Evolutionary conservation across 2,329 filamentous ascomycete species (phyloP), one percentile per base, ranked within the genome.

Genomic region (Aureobasidium namibiae): DNA sequence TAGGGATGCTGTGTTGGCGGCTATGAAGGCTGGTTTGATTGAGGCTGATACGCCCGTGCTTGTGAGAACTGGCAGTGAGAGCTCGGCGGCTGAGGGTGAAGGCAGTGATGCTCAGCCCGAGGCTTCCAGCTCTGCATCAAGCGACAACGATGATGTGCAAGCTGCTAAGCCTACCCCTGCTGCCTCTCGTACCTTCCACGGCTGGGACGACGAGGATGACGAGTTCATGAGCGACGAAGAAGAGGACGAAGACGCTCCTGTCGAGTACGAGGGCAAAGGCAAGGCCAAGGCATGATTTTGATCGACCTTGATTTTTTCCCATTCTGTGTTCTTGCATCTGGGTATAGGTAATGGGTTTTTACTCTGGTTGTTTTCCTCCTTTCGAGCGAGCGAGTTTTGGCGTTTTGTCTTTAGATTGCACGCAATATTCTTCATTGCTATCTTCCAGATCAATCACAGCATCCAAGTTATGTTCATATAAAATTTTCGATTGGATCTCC

Each of bases 171-270:
- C 71, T 42, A 18, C 26, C 6, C 46, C 39, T 13, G 18, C 57
- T 18, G 16, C 39, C 5, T 44, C 57, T 26, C 45, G 68, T 53
- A 76, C 79, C 0, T 89, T 91, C 67, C 88, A 86, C 66, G 88
- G 88, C 0, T 92, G 91, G 73, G 88, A 91, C 62, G 87, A 92
- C 34, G 87, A 91, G 48, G 87, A 91, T 48, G 86, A 89, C 66
- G 68, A 70, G 21, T 69, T 72, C 54, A 73, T 76, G 65, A 76
- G 74, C 58, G 74, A 77, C 21, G 75, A 74, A 29, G 75, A 77
- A 26, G 76, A 78, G 14, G 76, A 76, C 10, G 75, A 76, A 18
- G 73, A 74, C n/a, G 61, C 56, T 16, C 29, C 53, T 8, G 38
- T 41, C 11, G 42, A 16, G 14, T 61, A 63, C 18, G 69, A 74